Conservation (phyloP, 495 filamentous ascomycete species). For the Neurospora terricola region DNA sequence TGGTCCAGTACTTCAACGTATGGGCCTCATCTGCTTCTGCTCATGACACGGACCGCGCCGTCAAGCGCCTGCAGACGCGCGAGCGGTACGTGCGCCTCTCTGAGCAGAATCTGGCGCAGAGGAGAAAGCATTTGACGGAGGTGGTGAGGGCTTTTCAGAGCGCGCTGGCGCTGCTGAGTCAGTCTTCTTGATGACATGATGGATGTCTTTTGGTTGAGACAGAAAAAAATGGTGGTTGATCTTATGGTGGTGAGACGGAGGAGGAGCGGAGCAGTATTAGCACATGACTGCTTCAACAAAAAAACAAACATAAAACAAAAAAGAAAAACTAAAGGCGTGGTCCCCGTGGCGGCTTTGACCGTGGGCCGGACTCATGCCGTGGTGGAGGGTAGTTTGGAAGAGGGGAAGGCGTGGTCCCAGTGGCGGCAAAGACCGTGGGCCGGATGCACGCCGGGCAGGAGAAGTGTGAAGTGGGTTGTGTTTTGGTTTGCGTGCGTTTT, state of each 20-base stretch:
- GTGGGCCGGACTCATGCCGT: not conserved
- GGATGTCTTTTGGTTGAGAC: not conserved
- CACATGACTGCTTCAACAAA: not conserved
- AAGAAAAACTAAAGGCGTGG: not conserved
- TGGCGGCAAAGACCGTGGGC: not conserved
- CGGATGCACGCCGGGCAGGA: not conserved
- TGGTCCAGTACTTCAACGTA: conserved; percentile 57
- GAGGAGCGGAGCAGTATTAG: not conserved
- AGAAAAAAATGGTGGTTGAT: not conserved
- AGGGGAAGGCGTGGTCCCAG: not conserved
- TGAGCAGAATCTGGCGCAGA: conserved; percentile 56
- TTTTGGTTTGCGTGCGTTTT: not conserved
- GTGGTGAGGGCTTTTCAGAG: conserved; percentile 76
- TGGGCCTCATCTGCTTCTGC: conserved; percentile 57
- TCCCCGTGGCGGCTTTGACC: not conserved
- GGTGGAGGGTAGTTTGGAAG: not conserved
- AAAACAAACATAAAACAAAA: not conserved
- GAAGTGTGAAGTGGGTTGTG: not conserved
- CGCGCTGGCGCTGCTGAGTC: conserved; percentile 57
- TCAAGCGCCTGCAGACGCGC: conserved; percentile 70
- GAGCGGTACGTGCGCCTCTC: conserved; percentile 61
- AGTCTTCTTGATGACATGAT: conserved; percentile 7
- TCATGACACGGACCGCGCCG: conserved; percentile 61
- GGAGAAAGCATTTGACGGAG: conserved; percentile 62
- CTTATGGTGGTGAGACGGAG: not conserved